Conservation (phyloP, 1,139 yeast species). For the Wickerhamomyces sp. region DNA sequence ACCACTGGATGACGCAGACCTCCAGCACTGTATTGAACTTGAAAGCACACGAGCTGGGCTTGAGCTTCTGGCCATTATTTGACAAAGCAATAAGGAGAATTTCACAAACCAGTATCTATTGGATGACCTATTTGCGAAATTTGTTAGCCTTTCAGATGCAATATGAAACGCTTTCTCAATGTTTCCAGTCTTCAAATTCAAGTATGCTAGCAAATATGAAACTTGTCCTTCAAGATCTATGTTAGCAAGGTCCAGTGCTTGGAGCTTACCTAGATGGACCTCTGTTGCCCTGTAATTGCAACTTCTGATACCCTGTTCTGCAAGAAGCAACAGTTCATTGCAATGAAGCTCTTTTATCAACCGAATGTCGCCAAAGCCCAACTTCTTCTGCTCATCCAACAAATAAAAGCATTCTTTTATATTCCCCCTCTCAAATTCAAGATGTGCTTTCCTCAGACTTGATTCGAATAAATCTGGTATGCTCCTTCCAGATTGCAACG, state of each 20-base stretch:
- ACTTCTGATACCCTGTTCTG: constrained; percentile 13
- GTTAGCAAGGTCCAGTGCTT: constrained; percentile 14
- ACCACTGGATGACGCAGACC: constrained; percentile 38
- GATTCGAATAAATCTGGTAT: constrained; percentile 36
- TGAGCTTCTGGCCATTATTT: constrained; percentile 34
- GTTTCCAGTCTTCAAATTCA: constrained; percentile 26
- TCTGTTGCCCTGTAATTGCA: constrained; percentile 12
- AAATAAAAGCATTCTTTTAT: constrained; percentile 32
- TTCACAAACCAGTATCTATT: constrained; percentile 39
- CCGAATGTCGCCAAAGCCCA: constrained; percentile 17
- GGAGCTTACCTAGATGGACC: constrained; percentile 8
- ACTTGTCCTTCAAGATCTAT: constrained; percentile 26
- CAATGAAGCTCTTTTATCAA: constrained; percentile 8
- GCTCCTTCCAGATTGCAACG: constrained; percentile 33
- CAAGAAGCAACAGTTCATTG: constrained; percentile 12
- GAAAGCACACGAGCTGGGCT: constrained; percentile 40
- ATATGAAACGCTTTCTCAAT: constrained; percentile 31
- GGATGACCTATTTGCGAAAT: constrained; percentile 23
- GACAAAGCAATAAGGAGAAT: constrained; percentile 41
- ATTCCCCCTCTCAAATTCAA: constrained; percentile 36
- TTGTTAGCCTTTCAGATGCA: constrained; percentile 28
- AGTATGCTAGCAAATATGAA: constrained; percentile 17
- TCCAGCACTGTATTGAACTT: constrained; percentile 40
- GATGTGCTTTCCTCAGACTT: constrained; percentile 34
- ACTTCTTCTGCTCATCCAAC: constrained; percentile 27